phyloP scores from a whole-genome alignment of 2,329 filamentous ascomycete genomes.

The Paracoccidioides lutzii region DNA sequence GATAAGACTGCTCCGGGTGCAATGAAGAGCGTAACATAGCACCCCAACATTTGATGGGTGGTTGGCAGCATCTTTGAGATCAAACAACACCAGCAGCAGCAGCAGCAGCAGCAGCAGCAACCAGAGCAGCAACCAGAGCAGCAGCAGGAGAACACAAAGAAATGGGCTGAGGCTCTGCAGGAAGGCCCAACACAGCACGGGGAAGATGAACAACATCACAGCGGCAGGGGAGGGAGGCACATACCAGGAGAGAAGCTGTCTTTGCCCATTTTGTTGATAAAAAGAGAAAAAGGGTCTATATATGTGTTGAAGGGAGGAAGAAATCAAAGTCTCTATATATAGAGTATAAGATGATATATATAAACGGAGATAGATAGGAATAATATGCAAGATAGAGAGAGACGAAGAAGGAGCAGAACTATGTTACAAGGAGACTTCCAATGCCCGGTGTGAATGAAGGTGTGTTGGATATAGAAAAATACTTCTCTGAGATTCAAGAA shows the following conservation, averaged over 20 bases:
- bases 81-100: not conserved
- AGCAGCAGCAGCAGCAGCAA: not conserved
- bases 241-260: constrained; percentile 36
- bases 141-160: not conserved
- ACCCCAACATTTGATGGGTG: not conserved
- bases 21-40: not conserved
- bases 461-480: not conserved
- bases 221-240: constrained; percentile 13
- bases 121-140: not conserved
- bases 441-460: no score
- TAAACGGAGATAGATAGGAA: constrained; percentile 16
- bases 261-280: constrained; percentile 28
- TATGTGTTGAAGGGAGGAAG: constrained; percentile 13
- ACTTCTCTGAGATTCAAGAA: no score
- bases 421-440: no score
- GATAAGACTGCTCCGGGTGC: not conserved
- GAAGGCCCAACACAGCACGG: not conserved
- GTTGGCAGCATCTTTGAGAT: not conserved
- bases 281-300: no score
- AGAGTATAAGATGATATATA: constrained; percentile 13
- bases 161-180: not conserved
- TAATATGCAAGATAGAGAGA: constrained; percentile 8
- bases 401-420: not conserved
- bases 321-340: constrained; percentile 16
- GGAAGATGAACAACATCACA: not conserved